Conservation (phyloP, 495 filamentous ascomycete species). For the Jackrogersella minutella region DNA sequence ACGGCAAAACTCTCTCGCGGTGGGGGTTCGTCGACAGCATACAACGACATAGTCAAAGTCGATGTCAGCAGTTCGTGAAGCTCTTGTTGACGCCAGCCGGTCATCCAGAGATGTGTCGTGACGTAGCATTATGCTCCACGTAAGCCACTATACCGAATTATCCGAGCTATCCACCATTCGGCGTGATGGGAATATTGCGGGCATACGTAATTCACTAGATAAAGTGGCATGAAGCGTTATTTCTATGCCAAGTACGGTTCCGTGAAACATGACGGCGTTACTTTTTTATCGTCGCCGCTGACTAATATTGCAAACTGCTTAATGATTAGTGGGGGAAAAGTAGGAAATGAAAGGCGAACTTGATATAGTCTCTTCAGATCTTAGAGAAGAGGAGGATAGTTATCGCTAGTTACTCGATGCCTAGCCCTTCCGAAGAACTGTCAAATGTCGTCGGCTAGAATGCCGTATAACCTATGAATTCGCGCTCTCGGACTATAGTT, state of each 20-base stretch:
- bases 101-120: neutral
- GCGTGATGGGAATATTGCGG: neutral
- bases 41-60: too few relatives aligned
- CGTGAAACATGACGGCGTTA: constrained; percentile 1
- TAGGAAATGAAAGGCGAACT: neutral
- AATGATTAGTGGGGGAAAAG: neutral
- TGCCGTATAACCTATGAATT: neutral
- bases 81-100: neutral
- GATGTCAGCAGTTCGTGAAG: neutral
- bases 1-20: neutral
- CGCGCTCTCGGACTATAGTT: too few relatives aligned
- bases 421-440: neutral
- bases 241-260: neutral
- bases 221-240: neutral
- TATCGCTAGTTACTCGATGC: neutral
- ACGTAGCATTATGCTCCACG: neutral
- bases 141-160: neutral
- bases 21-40: neutral
- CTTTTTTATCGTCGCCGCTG: neutral
- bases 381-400: neutral
- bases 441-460: neutral
- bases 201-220: neutral
- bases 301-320: neutral
- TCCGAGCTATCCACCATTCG: neutral
- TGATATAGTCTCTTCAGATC: too few relatives aligned